Percentiles rank a stretch among this genome's conserved stretches.
Conservation (phyloP, 106 monocot genomes). For the Narthecium ossifragum region DNA sequence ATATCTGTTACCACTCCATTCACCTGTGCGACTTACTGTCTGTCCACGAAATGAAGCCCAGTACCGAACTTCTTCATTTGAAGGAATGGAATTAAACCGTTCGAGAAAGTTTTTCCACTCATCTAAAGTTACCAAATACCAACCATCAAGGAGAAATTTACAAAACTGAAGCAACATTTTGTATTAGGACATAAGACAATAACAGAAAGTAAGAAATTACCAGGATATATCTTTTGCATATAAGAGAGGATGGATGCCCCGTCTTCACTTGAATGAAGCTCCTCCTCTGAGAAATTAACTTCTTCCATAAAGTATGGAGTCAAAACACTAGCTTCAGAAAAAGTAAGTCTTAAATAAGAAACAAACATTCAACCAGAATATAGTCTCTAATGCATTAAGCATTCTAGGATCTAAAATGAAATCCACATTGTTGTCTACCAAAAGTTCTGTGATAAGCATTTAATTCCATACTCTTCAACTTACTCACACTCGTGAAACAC, state of each 20-base stretch:
- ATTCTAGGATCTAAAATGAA: too few relatives aligned
- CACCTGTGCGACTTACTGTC: conserved; percentile 74
- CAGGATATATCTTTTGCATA: conserved; percentile 82
- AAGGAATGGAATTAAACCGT: conserved; percentile 22
- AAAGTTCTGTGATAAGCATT: too few relatives aligned
- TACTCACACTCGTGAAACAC: too few relatives aligned
- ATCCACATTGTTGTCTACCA: too few relatives aligned
- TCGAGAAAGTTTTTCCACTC: conserved; percentile 72
- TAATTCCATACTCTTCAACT: too few relatives aligned
- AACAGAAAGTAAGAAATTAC: too few relatives aligned
- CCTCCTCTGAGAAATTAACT: conserved; percentile 66
- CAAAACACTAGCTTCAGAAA: conserved; percentile 31
- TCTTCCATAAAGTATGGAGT: conserved; percentile 76
- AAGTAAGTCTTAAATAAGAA: neutral
- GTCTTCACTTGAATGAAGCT: conserved; percentile 60
- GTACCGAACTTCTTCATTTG: conserved; percentile 44
- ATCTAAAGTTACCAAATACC: conserved; percentile 36
- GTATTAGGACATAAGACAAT: too few relatives aligned
- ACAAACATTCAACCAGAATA: neutral
- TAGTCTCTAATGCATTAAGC: too few relatives aligned
- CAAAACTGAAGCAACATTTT: too few relatives aligned
- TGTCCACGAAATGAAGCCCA: conserved; percentile 84
- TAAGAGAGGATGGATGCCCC: conserved; percentile 60
- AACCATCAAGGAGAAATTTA: too few relatives aligned
- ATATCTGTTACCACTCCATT: neutral